These are phyloP conservation scores for Mortierella alpina DNA, from an alignment of 192 early-diverging fungal genomes.

Conservation along the genomic window DNA sequence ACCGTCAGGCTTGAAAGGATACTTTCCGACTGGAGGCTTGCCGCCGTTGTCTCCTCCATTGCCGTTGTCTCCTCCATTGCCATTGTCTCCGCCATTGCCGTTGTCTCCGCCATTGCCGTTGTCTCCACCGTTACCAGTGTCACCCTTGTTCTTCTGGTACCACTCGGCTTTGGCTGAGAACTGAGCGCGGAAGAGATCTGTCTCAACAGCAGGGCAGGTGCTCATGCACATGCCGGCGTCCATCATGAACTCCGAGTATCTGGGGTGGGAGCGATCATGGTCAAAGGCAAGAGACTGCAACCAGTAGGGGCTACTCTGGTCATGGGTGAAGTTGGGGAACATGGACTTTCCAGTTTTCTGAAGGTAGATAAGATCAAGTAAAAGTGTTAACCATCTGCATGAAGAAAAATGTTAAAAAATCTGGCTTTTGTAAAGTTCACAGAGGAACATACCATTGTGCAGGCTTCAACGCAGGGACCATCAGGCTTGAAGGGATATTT, in stretches of 20 bases:
- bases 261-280: slow-evolving; percentile 21
- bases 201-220: slow-evolving; percentile 12
- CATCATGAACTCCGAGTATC: slow-evolving; percentile 26
- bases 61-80: too few species aligned
- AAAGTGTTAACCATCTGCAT: background rate
- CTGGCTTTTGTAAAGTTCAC: background rate
- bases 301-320: slow-evolving; percentile 21
- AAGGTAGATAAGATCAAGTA: background rate
- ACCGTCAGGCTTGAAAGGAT: background rate
- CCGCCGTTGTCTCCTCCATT: too few species aligned
- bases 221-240: slow-evolving; percentile 19
- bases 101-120: background rate
- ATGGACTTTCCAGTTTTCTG: slow-evolving; percentile 25
- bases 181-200: slow-evolving; percentile 15
- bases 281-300: slow-evolving; percentile 13
- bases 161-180: slow-evolving; percentile 12
- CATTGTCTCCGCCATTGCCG: background rate
- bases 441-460: slow-evolving; percentile 12
- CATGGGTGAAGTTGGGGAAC: slow-evolving; percentile 23
- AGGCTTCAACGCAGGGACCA: too few species aligned
- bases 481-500: too few species aligned
- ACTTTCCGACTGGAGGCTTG: too few species aligned
- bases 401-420: background rate
- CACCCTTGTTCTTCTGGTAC: slow-evolving; percentile 8
- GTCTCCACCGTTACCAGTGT: background rate